Base-by-base conservation (phyloP, 495 filamentous ascomycete genomes). In the Penicillium fimorum region DNA sequence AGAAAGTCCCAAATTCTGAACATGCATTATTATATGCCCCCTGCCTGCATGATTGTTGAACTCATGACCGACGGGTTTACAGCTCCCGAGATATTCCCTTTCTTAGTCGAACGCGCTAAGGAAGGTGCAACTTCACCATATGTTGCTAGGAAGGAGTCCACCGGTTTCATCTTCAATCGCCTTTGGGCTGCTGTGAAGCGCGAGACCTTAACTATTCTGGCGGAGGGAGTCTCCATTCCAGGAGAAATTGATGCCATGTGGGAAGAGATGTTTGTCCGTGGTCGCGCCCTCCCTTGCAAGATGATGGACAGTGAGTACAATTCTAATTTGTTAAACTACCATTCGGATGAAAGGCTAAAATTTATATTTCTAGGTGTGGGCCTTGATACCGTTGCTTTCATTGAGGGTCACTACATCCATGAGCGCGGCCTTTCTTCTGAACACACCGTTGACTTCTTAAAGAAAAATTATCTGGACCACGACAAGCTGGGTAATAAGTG, bases 161-260 rank as follows among this genome's bases (percentile, higher is more conserved):
- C 71, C 0, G 79, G 80, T 1, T 76, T 82, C 53, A 76, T 83
- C 12, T 73, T 80, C 63, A 79, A 79, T 37, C 76, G 80, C 0
- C 61, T 83, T 3, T 83, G 79, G 78, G 78, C 75, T 2, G 79
- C 79, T 12, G 70, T 81, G 54, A 81, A 82, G 60, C 66, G 79
- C 24, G 79, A 82, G 56, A 63, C 60, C 6, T 55, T 83, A 44
- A 68, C 64, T 7, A 70, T 83, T 8, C 49, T 83, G 3, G 58
- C 71, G 0, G 77, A 82, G 35, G 79, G 74, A 1, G 76, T 82
- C 10, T 65, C 65, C 1, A 61, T 54, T 1, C 77, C 79, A 0
- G 65, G 66, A 10, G 75, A 78, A 30, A 70, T 81, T 29, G 79
- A 82, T 50, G 35, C 47, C 1, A 54, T 78, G 20, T 82, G 72